phyloP scores from a whole-genome alignment of 1,284 basidiomycete genomes.

The Apiotrichum laibachii region DNA sequence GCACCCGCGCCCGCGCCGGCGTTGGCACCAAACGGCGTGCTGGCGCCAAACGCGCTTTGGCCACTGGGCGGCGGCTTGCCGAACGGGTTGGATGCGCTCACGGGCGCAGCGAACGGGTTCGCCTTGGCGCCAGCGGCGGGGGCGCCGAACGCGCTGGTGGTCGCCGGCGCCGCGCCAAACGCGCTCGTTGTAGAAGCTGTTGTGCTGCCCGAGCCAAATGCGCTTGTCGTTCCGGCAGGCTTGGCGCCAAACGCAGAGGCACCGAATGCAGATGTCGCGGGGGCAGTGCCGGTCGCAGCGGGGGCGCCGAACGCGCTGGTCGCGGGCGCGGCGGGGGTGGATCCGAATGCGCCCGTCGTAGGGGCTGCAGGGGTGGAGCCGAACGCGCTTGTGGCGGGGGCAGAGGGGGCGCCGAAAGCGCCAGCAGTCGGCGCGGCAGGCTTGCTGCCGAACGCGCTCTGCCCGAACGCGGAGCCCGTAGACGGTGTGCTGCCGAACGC shows the following conservation, averaged over 20 bases:
- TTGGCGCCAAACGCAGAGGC: neutral
- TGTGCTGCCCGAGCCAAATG: conserved; percentile 2
- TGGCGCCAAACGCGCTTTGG: conserved; percentile 17
- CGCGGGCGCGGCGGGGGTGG: conserved; percentile 1
- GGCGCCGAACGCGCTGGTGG: too few species aligned
- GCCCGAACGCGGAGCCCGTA: conserved; percentile 29
- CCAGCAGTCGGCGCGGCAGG: neutral
- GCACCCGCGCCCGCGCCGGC: neutral
- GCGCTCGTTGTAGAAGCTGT: too few species aligned
- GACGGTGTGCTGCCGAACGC: conserved; percentile 25
- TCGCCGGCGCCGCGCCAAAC: too few species aligned
- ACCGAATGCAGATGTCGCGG: neutral
- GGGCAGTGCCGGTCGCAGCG: neutral
- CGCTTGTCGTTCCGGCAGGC: neutral
- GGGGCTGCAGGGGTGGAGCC: neutral
- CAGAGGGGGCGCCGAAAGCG: conserved; percentile 12
- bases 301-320: conserved; percentile 14
- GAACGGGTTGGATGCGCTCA: too few species aligned
- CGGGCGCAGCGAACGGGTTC: too few species aligned
- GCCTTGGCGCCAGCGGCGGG: too few species aligned
- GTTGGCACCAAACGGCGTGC: neutral
- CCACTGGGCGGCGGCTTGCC: neutral
- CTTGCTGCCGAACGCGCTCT: conserved; percentile 11
- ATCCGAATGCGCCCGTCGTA: neutral
- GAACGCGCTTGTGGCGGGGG: neutral